Evolutionary conservation across 495 filamentous ascomycete genomes (phyloP).

Genomic region (Neohortaea acidophila): DNA sequence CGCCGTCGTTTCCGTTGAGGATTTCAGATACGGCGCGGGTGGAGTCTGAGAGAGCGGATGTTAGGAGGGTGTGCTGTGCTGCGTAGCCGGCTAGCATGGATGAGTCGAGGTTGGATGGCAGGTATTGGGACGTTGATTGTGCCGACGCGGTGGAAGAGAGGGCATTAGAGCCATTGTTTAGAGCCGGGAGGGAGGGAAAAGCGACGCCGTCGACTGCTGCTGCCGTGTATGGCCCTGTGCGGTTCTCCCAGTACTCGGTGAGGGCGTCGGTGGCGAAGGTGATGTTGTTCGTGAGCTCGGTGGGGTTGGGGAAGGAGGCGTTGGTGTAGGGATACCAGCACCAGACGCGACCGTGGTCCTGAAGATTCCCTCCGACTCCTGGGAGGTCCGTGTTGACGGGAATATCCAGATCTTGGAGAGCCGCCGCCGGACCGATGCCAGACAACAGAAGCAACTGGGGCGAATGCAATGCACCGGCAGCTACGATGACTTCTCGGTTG

Average conservation of each 20-base stretch:
- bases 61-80: constrained; percentile 24
- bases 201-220: constrained; percentile 29
- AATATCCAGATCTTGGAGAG: constrained; percentile 6
- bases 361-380: constrained; percentile 20
- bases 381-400: constrained; percentile 13
- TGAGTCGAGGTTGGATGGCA: constrained; percentile 24
- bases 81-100: constrained; percentile 30
- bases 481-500: constrained; percentile 25
- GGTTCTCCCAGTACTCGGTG: constrained; percentile 13
- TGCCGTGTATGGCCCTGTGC: constrained; percentile 29
- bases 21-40: constrained; percentile 29
- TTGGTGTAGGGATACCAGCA: constrained; percentile 15
- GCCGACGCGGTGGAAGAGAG: constrained; percentile 17
- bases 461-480: constrained; percentile 25
- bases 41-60: constrained; percentile 23
- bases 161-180: constrained; percentile 15
- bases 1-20: constrained; percentile 29
- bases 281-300: constrained; percentile 9
- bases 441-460: constrained; percentile 24
- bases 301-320: constrained; percentile 7
- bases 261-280: constrained; percentile 11
- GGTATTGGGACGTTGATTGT: constrained; percentile 19
- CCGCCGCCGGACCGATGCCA: constrained; percentile 19
- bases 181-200: constrained; percentile 26
- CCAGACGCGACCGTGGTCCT: constrained; percentile 18